Evolutionary conservation across 345 rosid genomes (phyloP).

Genomic region (Atalantia buxifolia): DNA sequence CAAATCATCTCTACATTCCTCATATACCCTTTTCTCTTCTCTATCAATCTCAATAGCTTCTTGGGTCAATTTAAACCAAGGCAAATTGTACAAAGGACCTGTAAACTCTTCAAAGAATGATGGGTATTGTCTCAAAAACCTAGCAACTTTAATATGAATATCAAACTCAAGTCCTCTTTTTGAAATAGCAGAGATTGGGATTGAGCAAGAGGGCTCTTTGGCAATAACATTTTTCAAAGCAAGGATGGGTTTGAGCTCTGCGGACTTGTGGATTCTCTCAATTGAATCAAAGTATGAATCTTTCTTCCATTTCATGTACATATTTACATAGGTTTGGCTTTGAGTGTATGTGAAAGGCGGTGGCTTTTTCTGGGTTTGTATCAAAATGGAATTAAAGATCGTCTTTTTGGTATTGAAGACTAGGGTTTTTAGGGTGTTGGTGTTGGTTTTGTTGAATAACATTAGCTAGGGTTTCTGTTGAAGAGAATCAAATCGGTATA

Average conservation of each 20-base stretch:
- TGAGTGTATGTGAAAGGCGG: conserved; percentile 25
- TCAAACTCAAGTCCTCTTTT: conserved; percentile 67
- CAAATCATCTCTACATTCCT: conserved; percentile 50
- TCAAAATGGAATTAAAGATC: not conserved
- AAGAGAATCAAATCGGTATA: not conserved
- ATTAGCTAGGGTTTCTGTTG: conserved; percentile 13
- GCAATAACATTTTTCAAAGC: conserved; percentile 63
- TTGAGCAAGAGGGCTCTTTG: conserved; percentile 46
- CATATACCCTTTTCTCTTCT: conserved; percentile 45
- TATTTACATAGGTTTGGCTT: conserved; percentile 52
- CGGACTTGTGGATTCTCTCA: conserved; percentile 63
- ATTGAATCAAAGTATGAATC: conserved; percentile 66
- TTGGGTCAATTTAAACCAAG: conserved; percentile 86
- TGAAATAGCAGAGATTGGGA: conserved; percentile 72
- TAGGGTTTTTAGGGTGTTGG: conserved; percentile 34
- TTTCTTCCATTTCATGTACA: conserved; percentile 92
- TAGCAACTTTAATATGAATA: conserved; percentile 63
- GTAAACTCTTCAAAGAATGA: conserved; percentile 75
- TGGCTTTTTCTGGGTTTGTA: not conserved
- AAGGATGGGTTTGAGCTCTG: conserved; percentile 59
- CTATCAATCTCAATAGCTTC: conserved; percentile 63
- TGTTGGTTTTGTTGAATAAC: conserved; percentile 30
- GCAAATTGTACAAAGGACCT: conserved; percentile 65
- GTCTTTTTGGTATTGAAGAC: conserved; percentile 20
- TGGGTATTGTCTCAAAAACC: conserved; percentile 67